Base-by-base conservation (phyloP, 163 green algal genomes). In the Chlamydomonas reinhardtii region DNA sequence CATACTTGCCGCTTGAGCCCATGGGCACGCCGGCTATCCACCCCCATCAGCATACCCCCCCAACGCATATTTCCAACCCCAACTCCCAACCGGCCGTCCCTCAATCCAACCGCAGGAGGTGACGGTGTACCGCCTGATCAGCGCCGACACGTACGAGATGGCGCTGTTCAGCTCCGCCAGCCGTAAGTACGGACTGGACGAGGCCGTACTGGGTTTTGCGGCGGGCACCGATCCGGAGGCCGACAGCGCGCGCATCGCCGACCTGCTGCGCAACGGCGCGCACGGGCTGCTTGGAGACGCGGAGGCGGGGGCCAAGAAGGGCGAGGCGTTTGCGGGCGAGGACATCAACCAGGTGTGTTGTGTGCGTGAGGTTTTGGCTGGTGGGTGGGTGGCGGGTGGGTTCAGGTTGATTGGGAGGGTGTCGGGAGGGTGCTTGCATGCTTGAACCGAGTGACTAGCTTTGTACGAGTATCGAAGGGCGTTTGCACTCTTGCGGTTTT, bases 51-150 rank as follows among this genome's bases (percentile, higher is more conserved):
- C 48, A 56, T 14, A 56, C 48, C 17, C 48, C 48, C 14, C 48
- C 17, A 56, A 12, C 48, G 1, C 48, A 17, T 14, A 56, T 2
- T 17, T 17, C 14, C 11, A 9, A 56, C 48, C 48, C 14, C 11
- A 9, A 56, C 39, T 8, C 39, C 39, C 5, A 5, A 48, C 39
- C 39, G n/a, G n/a, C n/a, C n/a, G n/a, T n/a, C n/a, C n/a, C n/a
- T n/a, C n/a, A n/a, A n/a, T 54, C 8, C 43, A 54, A 9, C 48
- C 19, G 48, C 48, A 56, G 48, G 96, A 98, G 73, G 96, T 99
- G 32, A 98, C 93, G 32, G 93, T 99, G 71, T 99, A 99, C 94
- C 94, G 97, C 82, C 95, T 99, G 32, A 81, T 99, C 74, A 95
- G 90, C 68, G 91, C 92, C 31, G 93, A 95, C 86, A 99, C 96